Evolutionary conservation across 1,139 yeast genomes (phyloP).

Genomic region (Kodamaea fungicola): DNA sequence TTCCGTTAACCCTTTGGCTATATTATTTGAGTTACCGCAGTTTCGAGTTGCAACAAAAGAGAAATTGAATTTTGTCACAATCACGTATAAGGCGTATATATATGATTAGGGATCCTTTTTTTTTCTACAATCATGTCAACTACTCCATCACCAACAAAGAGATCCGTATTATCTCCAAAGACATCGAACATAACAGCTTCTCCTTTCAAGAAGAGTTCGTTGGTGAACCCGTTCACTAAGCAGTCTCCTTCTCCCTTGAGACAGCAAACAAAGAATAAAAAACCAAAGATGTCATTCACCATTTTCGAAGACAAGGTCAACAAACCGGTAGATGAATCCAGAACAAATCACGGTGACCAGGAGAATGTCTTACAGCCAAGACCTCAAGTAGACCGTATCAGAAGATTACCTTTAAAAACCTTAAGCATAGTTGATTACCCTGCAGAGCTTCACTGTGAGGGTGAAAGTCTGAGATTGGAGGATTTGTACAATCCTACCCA

Average conservation of each 20-base stretch:
- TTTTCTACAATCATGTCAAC: constrained; percentile 3
- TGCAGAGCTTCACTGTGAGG: constrained; percentile 24
- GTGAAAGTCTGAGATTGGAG: constrained; percentile 17
- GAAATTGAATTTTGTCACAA: constrained; percentile 1
- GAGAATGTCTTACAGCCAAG: constrained; percentile 46
- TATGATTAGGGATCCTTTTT: not conserved
- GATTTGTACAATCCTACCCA: constrained; percentile 35
- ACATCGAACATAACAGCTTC: constrained; percentile 18
- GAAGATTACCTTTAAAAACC: constrained; percentile 31
- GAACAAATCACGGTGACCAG: constrained; percentile 34
- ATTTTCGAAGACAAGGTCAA: constrained; percentile 35
- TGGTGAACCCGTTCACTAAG: constrained; percentile 9
- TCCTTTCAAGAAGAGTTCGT: constrained; percentile 12
- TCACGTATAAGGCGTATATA: constrained; percentile 1
- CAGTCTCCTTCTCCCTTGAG: constrained; percentile 3
- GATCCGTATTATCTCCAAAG: constrained; percentile 33
- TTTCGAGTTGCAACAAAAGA: no score
- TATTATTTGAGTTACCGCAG: no score
- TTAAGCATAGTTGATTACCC: constrained; percentile 33
- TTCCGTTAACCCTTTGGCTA: no score
- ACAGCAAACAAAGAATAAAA: constrained; percentile 12
- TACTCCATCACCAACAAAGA: constrained; percentile 24
- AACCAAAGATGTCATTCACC: constrained; percentile 25
- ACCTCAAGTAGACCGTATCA: constrained; percentile 13
- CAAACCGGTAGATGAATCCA: constrained; percentile 15